Evolutionary conservation across 495 filamentous ascomycete genomes (phyloP), one percentile per base, ranked within the genome.

Genomic region (Hapsidospora chrysogenum): DNA sequence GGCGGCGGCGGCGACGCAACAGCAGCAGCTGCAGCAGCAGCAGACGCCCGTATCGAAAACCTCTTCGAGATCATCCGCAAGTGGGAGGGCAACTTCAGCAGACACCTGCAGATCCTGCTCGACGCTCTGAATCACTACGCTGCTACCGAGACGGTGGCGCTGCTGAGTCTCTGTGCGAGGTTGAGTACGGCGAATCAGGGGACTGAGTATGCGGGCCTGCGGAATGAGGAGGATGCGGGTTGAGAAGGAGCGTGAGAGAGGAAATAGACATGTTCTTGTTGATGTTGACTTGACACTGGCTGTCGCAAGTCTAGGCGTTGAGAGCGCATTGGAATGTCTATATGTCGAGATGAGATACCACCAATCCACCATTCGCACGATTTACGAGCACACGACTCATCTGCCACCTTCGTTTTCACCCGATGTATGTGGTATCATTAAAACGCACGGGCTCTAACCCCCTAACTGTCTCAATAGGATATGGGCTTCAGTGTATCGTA

Each of bases 121-220:
- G 87, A 95, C 54, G 83, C 82, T 31, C 57, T 97, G 45, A 94
- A 96, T 43, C 93, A 96, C 53, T 92, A 92, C 44, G 89, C 89
- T 1, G 87, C 86, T 0, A 97, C 89, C 2, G 89, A 97, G 59
- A 96, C 89, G 42, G 89, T 95, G 19, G 89, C 93, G 17, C 58
- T 96, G 39, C 55, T 94, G 38, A 81, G 87, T 38, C 62, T 97
- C 4, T 86, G 82, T 52, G 80, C 82, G 18, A 53, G 80, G 41
- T 47, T 86, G 47, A 79, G 76, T 39, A 80, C 74, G 27, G 81
- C 78, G 23, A 79, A 72, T 37, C 77, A 82, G 42, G 78, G 78
- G 19, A 68, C 61, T 7, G 68, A 70, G 43, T 68, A 55, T 41
- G 56, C 58, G 8, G 69, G 68, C 17, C 23, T 67, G 36, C 50